phyloP scores from a whole-genome alignment of 2,329 filamentous ascomycete species.

The Paracorniculantispora psalliotae region DNA sequence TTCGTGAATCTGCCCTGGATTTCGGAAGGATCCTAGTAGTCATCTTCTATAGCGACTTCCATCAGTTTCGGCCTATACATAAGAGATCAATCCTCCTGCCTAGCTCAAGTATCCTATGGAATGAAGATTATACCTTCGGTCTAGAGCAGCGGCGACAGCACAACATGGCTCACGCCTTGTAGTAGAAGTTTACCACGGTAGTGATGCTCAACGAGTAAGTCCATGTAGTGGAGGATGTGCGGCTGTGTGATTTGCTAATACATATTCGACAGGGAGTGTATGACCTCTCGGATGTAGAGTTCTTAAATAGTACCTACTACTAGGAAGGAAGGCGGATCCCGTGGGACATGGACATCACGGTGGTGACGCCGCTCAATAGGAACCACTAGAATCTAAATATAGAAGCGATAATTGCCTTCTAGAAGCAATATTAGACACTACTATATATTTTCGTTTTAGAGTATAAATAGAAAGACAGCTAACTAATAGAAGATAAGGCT shows the following conservation, averaged over 20 bases:
- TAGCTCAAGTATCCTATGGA: too few relatives aligned
- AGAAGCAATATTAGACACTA: not conserved
- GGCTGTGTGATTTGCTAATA: not conserved
- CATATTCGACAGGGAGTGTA: constrained; percentile 2
- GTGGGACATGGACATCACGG: constrained; percentile 13
- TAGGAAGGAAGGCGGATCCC: constrained; percentile 6
- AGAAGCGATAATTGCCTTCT: constrained; percentile 12
- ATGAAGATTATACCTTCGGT: too few relatives aligned
- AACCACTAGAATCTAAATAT: constrained; percentile 16
- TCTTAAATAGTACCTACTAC: constrained; percentile 6
- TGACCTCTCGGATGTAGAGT: constrained; percentile 4
- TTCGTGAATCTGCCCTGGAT: too few relatives aligned
- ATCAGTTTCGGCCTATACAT: too few relatives aligned
- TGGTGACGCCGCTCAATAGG: constrained; percentile 14
- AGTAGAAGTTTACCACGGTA: too few relatives aligned
- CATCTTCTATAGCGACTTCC: too few relatives aligned
- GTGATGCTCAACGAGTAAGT: too few relatives aligned
- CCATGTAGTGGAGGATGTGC: too few relatives aligned
- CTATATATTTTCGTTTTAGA: not conserved
- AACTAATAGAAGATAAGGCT: constrained; percentile 8
- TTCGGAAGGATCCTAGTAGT: too few relatives aligned
- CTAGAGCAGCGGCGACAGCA: too few relatives aligned
- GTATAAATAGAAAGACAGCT: constrained; percentile 3
- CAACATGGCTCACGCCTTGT: too few relatives aligned
- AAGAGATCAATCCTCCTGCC: too few relatives aligned